These are phyloP conservation scores for Pichia insulana DNA, from an alignment of 805 yeast species.

Conservation along the genomic window DNA sequence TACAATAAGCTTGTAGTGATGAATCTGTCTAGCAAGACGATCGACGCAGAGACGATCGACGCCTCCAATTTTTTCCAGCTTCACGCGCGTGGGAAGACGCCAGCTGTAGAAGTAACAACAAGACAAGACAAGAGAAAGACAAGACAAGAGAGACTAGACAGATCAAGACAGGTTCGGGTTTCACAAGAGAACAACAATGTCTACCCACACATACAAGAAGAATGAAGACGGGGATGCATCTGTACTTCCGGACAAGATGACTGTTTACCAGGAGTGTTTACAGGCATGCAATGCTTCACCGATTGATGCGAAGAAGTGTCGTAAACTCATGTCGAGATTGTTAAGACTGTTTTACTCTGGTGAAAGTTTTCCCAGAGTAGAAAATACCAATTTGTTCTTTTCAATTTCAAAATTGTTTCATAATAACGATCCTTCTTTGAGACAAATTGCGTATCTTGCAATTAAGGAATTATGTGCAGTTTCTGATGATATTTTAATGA, in stretches of 20 bases:
- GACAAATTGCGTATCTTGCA: constrained; percentile 90
- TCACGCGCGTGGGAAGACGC: no score
- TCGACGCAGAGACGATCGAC: neutral
- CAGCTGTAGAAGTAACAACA: no score
- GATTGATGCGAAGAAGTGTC: constrained; percentile 79
- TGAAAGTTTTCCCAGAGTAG: constrained; percentile 77
- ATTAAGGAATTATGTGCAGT: constrained; percentile 81
- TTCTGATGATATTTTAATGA: constrained; percentile 93
- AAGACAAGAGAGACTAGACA: no score
- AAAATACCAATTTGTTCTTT: constrained; percentile 88
- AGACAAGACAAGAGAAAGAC: no score
- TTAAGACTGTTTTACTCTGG: constrained; percentile 78
- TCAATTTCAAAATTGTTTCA: constrained; percentile 92
- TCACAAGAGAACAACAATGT: constrained; percentile 40
- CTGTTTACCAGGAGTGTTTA: constrained; percentile 91
- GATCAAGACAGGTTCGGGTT: neutral
- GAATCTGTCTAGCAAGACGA: neutral
- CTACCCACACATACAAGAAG: constrained; percentile 76
- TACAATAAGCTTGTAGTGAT: neutral
- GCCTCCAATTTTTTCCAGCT: no score
- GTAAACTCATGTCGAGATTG: constrained; percentile 72
- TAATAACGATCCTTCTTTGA: constrained; percentile 75
- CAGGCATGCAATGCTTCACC: constrained; percentile 90
- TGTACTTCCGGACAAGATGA: constrained; percentile 84
- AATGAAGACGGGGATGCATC: constrained; percentile 68